phyloP scores from a whole-genome alignment of 768 basidiomycete genomes.

The Lentinula detonsa region DNA sequence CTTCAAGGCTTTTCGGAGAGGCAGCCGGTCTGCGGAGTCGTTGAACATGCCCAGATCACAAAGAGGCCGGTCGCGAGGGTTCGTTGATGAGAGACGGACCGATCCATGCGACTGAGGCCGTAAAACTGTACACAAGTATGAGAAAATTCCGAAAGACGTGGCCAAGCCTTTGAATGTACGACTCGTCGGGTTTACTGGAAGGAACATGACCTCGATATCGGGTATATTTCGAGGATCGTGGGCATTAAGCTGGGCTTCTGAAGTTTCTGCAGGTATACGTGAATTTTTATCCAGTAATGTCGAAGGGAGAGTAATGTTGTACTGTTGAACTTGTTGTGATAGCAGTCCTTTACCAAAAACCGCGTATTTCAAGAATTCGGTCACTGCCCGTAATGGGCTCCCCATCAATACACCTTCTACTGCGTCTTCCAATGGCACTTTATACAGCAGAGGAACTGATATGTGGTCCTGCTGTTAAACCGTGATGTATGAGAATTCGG shows the following conservation, averaged over 20 bases:
- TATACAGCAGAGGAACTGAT: slow-evolving; percentile 25
- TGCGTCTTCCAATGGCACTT: slow-evolving; percentile 24
- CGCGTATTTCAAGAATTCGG: slow-evolving; percentile 27
- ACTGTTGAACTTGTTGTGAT: slow-evolving; percentile 21
- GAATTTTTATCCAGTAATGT: slow-evolving; percentile 17
- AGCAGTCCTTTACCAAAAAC: slow-evolving; percentile 27
- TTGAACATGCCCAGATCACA: slow-evolving; percentile 25
- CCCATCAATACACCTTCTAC: slow-evolving; percentile 17
- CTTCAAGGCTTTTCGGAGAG: slow-evolving; percentile 20
- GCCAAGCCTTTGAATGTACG: slow-evolving; percentile 10
- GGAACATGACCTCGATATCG: slow-evolving; percentile 32
- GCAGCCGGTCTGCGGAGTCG: slow-evolving; percentile 16
- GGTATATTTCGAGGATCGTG: slow-evolving; percentile 21
- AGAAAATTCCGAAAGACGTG: slow-evolving; percentile 13
- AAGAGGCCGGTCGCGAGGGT: slow-evolving; percentile 21
- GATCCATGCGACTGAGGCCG: slow-evolving; percentile 16
- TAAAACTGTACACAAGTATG: neutral
- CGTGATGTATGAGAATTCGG: neutral
- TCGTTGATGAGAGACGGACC: slow-evolving; percentile 19
- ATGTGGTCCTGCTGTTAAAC: slow-evolving; percentile 31
- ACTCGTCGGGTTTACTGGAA: slow-evolving; percentile 13
- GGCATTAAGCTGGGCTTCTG: slow-evolving; percentile 13
- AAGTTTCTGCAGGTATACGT: neutral
- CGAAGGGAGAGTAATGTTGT: slow-evolving; percentile 24
- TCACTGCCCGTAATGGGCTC: slow-evolving; percentile 19